Evolutionary conservation across 371 early-diverging fungal species (phyloP).

Genomic region (Coemansia sp.): DNA sequence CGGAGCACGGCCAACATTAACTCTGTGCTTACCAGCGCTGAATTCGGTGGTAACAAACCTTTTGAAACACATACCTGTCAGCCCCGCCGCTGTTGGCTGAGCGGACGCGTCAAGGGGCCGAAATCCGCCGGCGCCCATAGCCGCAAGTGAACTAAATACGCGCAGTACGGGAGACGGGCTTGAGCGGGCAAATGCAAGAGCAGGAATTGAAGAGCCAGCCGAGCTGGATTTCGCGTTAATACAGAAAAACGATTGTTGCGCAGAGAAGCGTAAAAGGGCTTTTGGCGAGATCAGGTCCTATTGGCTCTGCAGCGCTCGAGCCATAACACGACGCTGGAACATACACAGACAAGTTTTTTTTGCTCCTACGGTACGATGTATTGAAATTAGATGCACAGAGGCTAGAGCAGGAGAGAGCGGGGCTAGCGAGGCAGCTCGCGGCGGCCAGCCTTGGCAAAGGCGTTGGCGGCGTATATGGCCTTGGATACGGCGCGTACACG

Average conservation of each 20-base stretch:
- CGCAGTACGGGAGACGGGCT: neutral
- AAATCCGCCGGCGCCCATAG: constrained; percentile 43
- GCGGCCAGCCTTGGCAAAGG: constrained; percentile 34
- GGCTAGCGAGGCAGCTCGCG: constrained; percentile 8
- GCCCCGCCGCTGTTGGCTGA: constrained; percentile 9
- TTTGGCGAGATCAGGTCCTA: too few relatives aligned
- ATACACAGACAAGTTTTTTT: neutral
- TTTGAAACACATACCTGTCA: constrained; percentile 13
- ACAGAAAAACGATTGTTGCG: neutral
- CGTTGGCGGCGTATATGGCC: constrained; percentile 41
- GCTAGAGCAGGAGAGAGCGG: neutral
- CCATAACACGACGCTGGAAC: neutral
- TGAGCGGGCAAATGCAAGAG: neutral
- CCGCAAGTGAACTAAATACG: constrained; percentile 6
- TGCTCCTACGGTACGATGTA: too few relatives aligned
- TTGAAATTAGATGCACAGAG: too few relatives aligned
- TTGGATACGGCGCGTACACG: constrained; percentile 41
- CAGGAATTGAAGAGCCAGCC: neutral
- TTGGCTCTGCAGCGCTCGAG: too few relatives aligned
- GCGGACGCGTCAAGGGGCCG: constrained; percentile 31
- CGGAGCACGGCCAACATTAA: neutral
- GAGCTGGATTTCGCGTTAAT: neutral
- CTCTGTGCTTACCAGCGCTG: neutral
- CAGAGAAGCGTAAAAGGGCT: neutral
- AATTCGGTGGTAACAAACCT: neutral